Percentiles rank a stretch among this genome's conserved stretches.
phyloP scores from a whole-genome alignment of 2,329 filamentous ascomycete genomes.

The Diplodia corticola region DNA sequence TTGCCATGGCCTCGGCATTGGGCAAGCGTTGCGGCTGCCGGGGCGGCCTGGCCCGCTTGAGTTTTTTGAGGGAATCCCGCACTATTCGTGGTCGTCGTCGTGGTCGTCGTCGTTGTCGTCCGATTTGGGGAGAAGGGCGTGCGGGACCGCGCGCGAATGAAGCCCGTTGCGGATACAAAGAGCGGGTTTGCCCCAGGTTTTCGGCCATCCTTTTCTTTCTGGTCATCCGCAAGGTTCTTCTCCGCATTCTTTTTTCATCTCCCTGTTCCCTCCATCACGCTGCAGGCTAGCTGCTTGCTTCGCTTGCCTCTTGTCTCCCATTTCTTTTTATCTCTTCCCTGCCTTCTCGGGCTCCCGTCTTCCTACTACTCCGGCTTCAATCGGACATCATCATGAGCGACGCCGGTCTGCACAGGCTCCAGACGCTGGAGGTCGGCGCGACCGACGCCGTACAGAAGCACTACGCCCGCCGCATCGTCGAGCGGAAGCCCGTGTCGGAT shows the following conservation, averaged over 20 bases:
- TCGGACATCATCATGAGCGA: constrained; percentile 7
- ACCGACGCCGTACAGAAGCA: constrained; percentile 57
- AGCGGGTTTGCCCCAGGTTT: constrained; percentile 7
- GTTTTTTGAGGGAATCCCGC: too few relatives aligned
- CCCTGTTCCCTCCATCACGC: background rate
- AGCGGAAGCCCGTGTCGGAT: constrained; percentile 53
- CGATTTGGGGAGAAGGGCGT: too few relatives aligned
- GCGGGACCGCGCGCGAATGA: background rate
- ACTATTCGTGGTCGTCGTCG: too few relatives aligned
- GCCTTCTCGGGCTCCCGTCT: background rate
- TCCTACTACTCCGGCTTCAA: background rate
- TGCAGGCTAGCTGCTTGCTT: too few relatives aligned
- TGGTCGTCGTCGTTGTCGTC: too few relatives aligned
- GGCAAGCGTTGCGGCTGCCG: too few relatives aligned
- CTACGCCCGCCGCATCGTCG: constrained; percentile 52
- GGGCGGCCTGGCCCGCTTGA: too few relatives aligned
- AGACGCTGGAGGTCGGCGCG: constrained; percentile 54
- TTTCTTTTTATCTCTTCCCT: background rate
- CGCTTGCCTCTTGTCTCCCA: background rate
- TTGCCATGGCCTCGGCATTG: too few relatives aligned
- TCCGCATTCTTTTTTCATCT: background rate
- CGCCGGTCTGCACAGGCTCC: constrained; percentile 27
- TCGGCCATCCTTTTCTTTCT: background rate
- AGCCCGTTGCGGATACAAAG: background rate
- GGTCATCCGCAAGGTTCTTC: background rate